phyloP scores from a whole-genome alignment of 1,284 basidiomycete species.

The Bjerkandera adusta region DNA sequence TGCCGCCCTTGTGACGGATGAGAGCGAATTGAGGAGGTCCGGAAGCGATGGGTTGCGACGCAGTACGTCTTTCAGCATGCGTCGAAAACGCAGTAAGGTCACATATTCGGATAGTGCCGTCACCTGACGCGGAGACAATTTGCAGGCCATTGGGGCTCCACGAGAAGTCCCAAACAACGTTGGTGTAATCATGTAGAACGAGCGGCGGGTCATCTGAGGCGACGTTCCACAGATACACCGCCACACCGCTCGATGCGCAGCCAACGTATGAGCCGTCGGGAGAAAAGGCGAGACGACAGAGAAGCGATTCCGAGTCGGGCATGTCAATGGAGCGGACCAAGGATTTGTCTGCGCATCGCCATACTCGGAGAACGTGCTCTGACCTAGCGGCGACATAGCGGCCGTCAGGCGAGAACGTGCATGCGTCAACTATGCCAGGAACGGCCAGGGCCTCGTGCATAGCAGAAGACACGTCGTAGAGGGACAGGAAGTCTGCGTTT shows the following conservation, averaged over 20 bases:
- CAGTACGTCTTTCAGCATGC: too few species aligned
- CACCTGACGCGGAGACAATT: slow-evolving; percentile 18
- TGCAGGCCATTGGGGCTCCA: slow-evolving; percentile 18
- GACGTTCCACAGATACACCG: slow-evolving; percentile 17
- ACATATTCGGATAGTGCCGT: slow-evolving; percentile 19
- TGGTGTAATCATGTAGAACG: slow-evolving; percentile 16
- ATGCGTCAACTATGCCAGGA: too few species aligned
- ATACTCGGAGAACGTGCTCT: too few species aligned
- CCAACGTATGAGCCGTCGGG: slow-evolving; percentile 12
- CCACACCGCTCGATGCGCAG: slow-evolving; percentile 10
- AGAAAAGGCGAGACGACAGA: too few species aligned
- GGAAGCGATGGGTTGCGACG: too few species aligned
- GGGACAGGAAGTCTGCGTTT: slow-evolving; percentile 13
- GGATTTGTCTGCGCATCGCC: neutral
- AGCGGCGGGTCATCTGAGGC: slow-evolving; percentile 5
- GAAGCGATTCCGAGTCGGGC: too few species aligned
- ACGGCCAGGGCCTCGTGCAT: neutral
- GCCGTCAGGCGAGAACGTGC: too few species aligned
- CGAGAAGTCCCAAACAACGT: slow-evolving; percentile 11
- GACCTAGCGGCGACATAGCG: too few species aligned
- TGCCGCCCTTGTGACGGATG: too few species aligned
- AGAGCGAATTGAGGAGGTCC: too few species aligned
- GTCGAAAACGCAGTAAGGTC: too few species aligned
- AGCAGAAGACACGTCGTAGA: slow-evolving; percentile 11
- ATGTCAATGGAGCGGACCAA: slow-evolving; percentile 7